Conservation (phyloP, 495 filamentous ascomycete genomes). For the Paragyromitra xinjiangensis region DNA sequence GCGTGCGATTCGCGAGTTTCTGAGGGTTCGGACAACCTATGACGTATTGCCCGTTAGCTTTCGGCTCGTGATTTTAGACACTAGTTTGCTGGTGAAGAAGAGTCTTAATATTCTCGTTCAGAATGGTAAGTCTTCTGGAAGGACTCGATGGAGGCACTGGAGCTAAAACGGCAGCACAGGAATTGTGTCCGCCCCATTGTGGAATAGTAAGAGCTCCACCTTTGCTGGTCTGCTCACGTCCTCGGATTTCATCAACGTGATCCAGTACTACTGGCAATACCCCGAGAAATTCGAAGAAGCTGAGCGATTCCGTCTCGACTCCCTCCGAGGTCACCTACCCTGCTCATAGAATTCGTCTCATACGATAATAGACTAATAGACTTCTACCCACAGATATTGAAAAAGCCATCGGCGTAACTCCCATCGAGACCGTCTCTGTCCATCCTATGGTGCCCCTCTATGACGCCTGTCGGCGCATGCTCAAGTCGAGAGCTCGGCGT, state of each 20-base stretch:
- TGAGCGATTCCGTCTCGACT: slow-evolving; percentile 93
- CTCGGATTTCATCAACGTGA: slow-evolving; percentile 97
- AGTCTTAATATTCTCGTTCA: slow-evolving; percentile 96
- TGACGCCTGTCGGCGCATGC: slow-evolving; percentile 93
- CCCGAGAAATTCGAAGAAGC: slow-evolving; percentile 87
- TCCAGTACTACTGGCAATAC: slow-evolving; percentile 99
- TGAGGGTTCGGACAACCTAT: slow-evolving; percentile 96
- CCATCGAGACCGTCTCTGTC: slow-evolving; percentile 94
- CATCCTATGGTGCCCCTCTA: slow-evolving; percentile 89
- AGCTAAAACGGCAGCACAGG: slow-evolving; percentile 65
- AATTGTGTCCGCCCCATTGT: slow-evolving; percentile 96
- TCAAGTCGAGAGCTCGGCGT: slow-evolving; percentile 87
- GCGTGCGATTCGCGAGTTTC: slow-evolving; percentile 85
- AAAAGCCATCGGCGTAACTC: slow-evolving; percentile 85
- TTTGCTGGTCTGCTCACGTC: slow-evolving; percentile 95
- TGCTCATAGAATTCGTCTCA: slow-evolving; percentile 7
- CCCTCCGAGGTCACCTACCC: slow-evolving; percentile 76
- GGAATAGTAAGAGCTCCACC: slow-evolving; percentile 92
- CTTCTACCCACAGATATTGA: slow-evolving; percentile 76
- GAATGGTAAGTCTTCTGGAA: slow-evolving; percentile 73
- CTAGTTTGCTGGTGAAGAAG: slow-evolving; percentile 93
- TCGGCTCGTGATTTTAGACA: slow-evolving; percentile 94
- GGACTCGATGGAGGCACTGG: neutral
- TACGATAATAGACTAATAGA: neutral
- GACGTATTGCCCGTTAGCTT: slow-evolving; percentile 98